A percentile compares a stretch with the other conserved stretches of the same genome.
These are phyloP conservation scores for Magnusiomyces suaveolens DNA, from an alignment of 1,139 yeast species.

Conservation along the genomic window DNA sequence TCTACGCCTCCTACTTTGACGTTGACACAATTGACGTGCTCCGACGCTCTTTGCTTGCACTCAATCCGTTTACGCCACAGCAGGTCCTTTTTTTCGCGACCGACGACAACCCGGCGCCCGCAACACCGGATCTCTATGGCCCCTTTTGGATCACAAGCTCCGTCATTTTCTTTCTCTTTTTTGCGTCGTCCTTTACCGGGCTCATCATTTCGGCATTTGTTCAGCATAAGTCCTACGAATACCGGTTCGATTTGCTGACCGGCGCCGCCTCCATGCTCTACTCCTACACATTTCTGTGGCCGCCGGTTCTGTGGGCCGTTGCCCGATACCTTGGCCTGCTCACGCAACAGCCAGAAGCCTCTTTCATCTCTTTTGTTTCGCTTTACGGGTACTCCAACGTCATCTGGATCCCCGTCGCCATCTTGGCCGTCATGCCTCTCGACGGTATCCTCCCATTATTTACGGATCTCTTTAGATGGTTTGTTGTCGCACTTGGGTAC, in stretches of 20 bases:
- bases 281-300: constrained; percentile 61
- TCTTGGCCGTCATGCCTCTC: constrained; percentile 40
- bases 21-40: constrained; percentile 51
- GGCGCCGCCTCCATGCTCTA: constrained; percentile 59
- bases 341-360: constrained; percentile 25
- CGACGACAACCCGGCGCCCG: constrained; percentile 25
- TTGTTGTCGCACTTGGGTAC: constrained; percentile 32
- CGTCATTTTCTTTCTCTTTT: constrained; percentile 60
- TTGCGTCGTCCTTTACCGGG: constrained; percentile 58
- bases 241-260: constrained; percentile 53
- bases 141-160: constrained; percentile 82
- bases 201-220: constrained; percentile 23
- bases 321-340: constrained; percentile 36
- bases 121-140: constrained; percentile 58
- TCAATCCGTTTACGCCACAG: constrained; percentile 29
- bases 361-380: constrained; percentile 41
- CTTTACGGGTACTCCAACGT: constrained; percentile 73
- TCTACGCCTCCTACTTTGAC: constrained; percentile 53
- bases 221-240: constrained; percentile 36
- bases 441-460: constrained; percentile 28
- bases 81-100: constrained; percentile 21
- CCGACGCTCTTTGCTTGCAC: constrained; percentile 30
- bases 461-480: constrained; percentile 33
- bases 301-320: constrained; percentile 43
- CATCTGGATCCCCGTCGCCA: constrained; percentile 70